phyloP scores from a whole-genome alignment of 768 basidiomycete genomes.

The Peribolospora baueri region DNA sequence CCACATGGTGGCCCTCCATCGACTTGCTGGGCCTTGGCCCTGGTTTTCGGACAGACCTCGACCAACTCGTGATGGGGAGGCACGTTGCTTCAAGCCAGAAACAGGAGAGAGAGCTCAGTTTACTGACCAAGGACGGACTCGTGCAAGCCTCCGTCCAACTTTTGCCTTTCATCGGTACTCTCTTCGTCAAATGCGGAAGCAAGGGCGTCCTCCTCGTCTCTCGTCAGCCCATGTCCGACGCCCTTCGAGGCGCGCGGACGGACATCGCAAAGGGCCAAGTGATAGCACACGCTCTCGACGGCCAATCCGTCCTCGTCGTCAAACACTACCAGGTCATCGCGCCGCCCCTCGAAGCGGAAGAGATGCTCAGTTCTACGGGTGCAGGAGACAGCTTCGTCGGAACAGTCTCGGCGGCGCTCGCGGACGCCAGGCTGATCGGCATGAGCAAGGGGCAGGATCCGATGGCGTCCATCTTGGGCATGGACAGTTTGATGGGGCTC shows the following conservation, averaged over 20 bases:
- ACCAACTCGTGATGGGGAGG: slow-evolving; percentile 28
- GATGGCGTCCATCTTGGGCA: too few relatives aligned
- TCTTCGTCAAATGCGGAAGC: slow-evolving; percentile 65
- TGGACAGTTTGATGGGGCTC: too few relatives aligned
- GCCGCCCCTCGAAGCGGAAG: slow-evolving; percentile 20
- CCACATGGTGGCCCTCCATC: slow-evolving; percentile 39
- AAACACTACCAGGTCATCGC: slow-evolving; percentile 44
- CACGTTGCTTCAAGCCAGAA: slow-evolving; percentile 21
- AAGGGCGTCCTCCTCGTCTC: slow-evolving; percentile 18
- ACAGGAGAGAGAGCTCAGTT: not conserved
- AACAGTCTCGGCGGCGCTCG: slow-evolving; percentile 35
- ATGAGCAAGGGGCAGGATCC: too few relatives aligned
- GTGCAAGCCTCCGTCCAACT: slow-evolving; percentile 58
- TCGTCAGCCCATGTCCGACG: slow-evolving; percentile 5
- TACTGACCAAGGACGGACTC: slow-evolving; percentile 30
- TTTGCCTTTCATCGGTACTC: slow-evolving; percentile 57
- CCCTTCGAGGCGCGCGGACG: slow-evolving; percentile 4
- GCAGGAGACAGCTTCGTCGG: slow-evolving; percentile 83
- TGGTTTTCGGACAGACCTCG: slow-evolving; percentile 41
- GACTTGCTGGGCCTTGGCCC: slow-evolving; percentile 42
- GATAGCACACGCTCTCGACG: slow-evolving; percentile 27
- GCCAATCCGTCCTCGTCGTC: slow-evolving; percentile 32
- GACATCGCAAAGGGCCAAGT: slow-evolving; percentile 25
- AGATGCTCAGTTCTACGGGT: slow-evolving; percentile 53
- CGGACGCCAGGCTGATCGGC: too few relatives aligned